These are phyloP conservation scores for Cantharellus anzutake DNA, from an alignment of 768 basidiomycete genomes.

Conservation along the genomic window DNA sequence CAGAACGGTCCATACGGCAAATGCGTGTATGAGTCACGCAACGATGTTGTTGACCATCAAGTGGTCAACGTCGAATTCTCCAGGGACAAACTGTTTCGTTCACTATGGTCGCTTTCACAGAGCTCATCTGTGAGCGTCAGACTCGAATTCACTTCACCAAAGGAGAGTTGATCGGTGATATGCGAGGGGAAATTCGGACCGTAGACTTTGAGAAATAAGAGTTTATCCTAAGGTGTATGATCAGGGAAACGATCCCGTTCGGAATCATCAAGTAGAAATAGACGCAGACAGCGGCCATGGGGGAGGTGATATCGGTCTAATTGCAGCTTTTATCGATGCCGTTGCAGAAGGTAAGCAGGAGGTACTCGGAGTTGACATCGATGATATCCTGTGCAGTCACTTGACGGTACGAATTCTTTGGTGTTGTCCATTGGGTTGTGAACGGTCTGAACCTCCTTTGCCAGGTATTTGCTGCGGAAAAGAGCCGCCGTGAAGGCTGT, in stretches of 20 bases:
- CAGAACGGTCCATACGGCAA: constrained; percentile 50
- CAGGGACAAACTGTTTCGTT: constrained; percentile 63
- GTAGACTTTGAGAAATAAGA: constrained; percentile 31
- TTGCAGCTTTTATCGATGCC: constrained; percentile 56
- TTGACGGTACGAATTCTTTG: constrained; percentile 26
- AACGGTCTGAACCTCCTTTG: not conserved
- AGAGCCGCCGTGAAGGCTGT: constrained; percentile 44
- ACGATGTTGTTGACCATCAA: constrained; percentile 83
- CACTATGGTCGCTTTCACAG: constrained; percentile 76
- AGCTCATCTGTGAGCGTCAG: constrained; percentile 62
- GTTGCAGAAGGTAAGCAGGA: constrained; percentile 46
- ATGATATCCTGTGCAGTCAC: constrained; percentile 58
- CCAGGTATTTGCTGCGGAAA: constrained; percentile 61
- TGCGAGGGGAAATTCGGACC: constrained; percentile 52
- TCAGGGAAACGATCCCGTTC: constrained; percentile 24
- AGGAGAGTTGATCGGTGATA: constrained; percentile 80
- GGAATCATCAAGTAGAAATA: constrained; percentile 26
- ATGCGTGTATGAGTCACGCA: constrained; percentile 71
- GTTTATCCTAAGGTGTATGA: not conserved
- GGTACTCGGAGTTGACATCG: constrained; percentile 38
- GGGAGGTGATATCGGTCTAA: constrained; percentile 64
- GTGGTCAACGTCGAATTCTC: constrained; percentile 75
- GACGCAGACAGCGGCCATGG: constrained; percentile 57
- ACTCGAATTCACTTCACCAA: constrained; percentile 70
- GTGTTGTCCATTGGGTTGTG: not conserved